Percentiles rank a stretch among this genome's conserved stretches.
Evolutionary conservation across 108 stramenopile species (phyloP).

Genomic region (Conticribra weissflogii): DNA sequence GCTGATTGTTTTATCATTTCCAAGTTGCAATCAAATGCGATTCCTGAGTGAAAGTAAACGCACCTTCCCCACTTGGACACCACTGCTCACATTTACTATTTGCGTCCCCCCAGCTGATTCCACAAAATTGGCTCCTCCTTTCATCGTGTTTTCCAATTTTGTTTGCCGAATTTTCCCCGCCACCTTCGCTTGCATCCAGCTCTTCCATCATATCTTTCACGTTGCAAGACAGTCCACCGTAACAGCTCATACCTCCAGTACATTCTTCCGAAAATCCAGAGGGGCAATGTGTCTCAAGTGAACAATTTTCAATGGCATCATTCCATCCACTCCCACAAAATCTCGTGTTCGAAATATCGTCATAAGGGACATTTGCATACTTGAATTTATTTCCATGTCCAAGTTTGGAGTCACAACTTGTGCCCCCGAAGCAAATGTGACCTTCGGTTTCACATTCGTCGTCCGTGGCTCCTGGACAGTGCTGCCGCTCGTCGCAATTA

Average conservation of each 20-base stretch:
- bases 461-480: conserved; percentile 37
- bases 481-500: conserved; percentile 29
- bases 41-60: neutral
- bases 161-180: conserved; percentile 6
- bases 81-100: conserved; percentile 22
- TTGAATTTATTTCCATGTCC: conserved; percentile 34
- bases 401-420: conserved; percentile 21
- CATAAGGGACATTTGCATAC: conserved; percentile 33
- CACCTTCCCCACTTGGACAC: conserved; percentile 13
- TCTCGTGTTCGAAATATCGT: conserved; percentile 35
- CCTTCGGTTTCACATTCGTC: conserved; percentile 34
- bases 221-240: conserved; percentile 38
- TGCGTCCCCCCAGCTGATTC: conserved; percentile 39
- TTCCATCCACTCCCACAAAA: conserved; percentile 38
- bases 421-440: conserved; percentile 42
- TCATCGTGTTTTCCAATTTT: conserved; percentile 29
- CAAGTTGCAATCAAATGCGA: too few species aligned
- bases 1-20: neutral
- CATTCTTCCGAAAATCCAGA: conserved; percentile 36
- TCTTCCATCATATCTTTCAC: conserved; percentile 34
- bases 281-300: conserved; percentile 39
- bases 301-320: conserved; percentile 26
- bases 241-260: conserved; percentile 21
- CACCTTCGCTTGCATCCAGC: conserved; percentile 3
- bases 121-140: conserved; percentile 39